These are phyloP conservation scores for Magnaporthales sp. DNA, from an alignment of 2,329 filamentous ascomycete species.

Conservation along the genomic window DNA sequence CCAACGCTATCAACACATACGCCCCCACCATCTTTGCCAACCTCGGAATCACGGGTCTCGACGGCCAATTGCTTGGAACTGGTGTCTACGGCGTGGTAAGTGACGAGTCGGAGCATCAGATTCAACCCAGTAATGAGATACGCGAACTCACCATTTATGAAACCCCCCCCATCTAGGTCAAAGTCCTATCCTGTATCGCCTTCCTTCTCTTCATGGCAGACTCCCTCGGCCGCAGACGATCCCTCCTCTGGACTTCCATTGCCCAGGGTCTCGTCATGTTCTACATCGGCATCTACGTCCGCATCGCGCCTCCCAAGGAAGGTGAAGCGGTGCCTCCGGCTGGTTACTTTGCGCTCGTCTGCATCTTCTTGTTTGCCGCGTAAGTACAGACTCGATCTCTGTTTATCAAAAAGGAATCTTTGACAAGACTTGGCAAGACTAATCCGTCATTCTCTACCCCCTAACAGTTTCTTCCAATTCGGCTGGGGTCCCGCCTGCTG, in stretches of 20 bases:
- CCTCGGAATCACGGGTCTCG: constrained; percentile 50
- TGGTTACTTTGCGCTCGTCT: constrained; percentile 56
- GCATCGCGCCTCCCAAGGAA: constrained; percentile 41
- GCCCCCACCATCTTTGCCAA: constrained; percentile 54
- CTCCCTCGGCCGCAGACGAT: constrained; percentile 47
- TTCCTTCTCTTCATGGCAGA: constrained; percentile 55
- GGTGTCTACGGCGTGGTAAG: constrained; percentile 32
- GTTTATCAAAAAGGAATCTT: not conserved
- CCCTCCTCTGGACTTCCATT: constrained; percentile 51
- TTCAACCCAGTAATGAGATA: not conserved
- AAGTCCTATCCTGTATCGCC: constrained; percentile 45
- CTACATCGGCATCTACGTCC: constrained; percentile 58
- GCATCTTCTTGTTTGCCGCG: constrained; percentile 54
- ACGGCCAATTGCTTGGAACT: constrained; percentile 50
- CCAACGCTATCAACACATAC: constrained; percentile 60
- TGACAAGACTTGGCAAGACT: not conserved
- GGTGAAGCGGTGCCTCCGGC: constrained; percentile 31
- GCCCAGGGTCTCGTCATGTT: constrained; percentile 54
- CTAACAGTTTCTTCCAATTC: constrained; percentile 38
- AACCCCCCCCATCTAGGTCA: constrained; percentile 26
- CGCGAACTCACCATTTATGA: not conserved
- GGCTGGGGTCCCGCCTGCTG: constrained; percentile 61
- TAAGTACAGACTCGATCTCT: not conserved
- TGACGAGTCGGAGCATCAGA: not conserved
- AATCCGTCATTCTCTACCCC: constrained; percentile 5